phyloP scores from a whole-genome alignment of 2,329 filamentous ascomycete genomes.

The Phoma sp. region DNA sequence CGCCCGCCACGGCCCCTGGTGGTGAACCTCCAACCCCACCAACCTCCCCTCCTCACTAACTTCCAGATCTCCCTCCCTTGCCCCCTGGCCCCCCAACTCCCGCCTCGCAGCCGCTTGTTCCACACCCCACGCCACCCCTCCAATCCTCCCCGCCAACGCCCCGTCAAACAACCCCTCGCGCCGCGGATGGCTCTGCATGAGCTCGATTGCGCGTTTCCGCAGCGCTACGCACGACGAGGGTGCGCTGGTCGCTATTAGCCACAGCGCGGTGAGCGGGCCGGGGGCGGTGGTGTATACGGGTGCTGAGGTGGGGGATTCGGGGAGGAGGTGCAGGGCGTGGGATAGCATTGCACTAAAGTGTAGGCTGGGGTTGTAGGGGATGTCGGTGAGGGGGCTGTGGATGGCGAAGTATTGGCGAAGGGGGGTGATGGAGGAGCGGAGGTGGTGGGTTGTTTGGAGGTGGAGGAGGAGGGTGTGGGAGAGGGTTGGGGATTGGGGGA shows the following conservation, averaged over 20 bases:
- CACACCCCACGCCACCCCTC: conserved; percentile 30
- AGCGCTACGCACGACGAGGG: conserved; percentile 25
- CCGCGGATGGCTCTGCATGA: conserved; percentile 37
- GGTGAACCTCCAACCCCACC: conserved; percentile 30
- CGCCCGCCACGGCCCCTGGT: conserved; percentile 22
- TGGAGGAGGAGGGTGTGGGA: conserved; percentile 22
- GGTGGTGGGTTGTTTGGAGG: conserved; percentile 20
- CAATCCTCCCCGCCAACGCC: conserved; percentile 63
- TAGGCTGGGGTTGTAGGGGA: conserved; percentile 24
- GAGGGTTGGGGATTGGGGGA: conserved; percentile 6
- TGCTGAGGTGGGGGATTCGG: conserved; percentile 5
- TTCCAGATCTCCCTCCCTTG: conserved; percentile 21
- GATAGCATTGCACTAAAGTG: conserved; percentile 26
- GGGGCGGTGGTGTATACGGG: conserved; percentile 38
- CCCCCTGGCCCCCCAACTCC: conserved; percentile 16
- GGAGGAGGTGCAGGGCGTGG: conserved; percentile 20
- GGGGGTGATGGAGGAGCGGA: conserved; percentile 22
- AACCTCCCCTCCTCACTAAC: conserved; percentile 30
- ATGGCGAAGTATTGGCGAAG: conserved; percentile 17
- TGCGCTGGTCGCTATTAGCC: conserved; percentile 32
- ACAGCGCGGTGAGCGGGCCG: conserved; percentile 35
- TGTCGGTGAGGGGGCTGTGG: conserved; percentile 18
- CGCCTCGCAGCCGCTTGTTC: conserved; percentile 34
- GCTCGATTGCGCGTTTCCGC: conserved; percentile 32
- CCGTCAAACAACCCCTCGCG: conserved; percentile 62